Evolutionary conservation across 345 rosid genomes (phyloP).

Genomic region (Erucastrum elatum): DNA sequence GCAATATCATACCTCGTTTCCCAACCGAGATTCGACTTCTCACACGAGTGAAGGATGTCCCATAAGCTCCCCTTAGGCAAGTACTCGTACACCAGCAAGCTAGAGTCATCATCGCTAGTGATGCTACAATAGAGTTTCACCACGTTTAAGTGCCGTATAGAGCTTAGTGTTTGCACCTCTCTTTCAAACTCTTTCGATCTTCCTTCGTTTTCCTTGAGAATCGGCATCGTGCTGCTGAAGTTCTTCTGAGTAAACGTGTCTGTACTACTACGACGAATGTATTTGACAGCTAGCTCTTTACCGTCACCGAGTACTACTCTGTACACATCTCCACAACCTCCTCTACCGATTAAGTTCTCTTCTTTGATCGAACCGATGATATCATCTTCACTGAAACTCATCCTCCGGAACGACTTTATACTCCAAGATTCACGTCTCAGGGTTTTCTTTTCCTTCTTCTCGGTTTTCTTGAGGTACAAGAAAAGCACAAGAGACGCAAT

Average conservation of each 20-base stretch:
- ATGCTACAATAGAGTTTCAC: conserved; percentile 94
- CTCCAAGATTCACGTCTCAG: conserved; percentile 80
- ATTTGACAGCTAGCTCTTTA: conserved; percentile 82
- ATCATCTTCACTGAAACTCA: conserved; percentile 73
- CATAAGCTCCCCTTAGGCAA: conserved; percentile 90
- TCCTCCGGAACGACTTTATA: conserved; percentile 68
- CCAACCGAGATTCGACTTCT: conserved; percentile 81
- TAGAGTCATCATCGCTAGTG: conserved; percentile 89
- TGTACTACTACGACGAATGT: conserved; percentile 50
- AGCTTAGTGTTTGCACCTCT: conserved; percentile 85
- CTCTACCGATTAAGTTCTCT: conserved; percentile 86
- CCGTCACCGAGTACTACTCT: conserved; percentile 65
- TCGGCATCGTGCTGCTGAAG: conserved; percentile 59
- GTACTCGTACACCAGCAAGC: conserved; percentile 87
- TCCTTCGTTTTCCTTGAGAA: conserved; percentile 47
- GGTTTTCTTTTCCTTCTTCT: conserved; percentile 50
- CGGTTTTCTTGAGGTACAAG: conserved; percentile 56
- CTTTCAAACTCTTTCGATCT: conserved; percentile 72
- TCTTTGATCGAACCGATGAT: conserved; percentile 82
- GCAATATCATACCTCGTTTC: conserved; percentile 63
- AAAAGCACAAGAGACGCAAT: conserved; percentile 54
- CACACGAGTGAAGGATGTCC: conserved; percentile 69
- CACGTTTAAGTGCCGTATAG: conserved; percentile 85
- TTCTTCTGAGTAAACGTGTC: conserved; percentile 39
- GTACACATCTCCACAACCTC: conserved; percentile 89